phyloP scores from a whole-genome alignment of 306 rosid species.

The Senna tora region DNA sequence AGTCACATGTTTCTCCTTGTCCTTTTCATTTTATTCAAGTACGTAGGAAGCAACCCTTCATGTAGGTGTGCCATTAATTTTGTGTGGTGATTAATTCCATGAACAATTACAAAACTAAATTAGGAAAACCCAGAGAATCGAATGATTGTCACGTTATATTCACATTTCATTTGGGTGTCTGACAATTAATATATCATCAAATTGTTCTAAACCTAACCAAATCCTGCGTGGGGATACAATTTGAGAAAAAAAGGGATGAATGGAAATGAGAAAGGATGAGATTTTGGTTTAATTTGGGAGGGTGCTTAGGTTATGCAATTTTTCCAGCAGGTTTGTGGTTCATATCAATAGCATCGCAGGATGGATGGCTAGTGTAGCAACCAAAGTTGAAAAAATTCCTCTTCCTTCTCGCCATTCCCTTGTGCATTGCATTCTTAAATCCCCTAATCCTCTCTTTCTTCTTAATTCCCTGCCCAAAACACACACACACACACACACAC shows the following conservation, averaged over 20 bases:
- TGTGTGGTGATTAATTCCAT: neutral
- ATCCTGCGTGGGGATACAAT: neutral
- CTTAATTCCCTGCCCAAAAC: conserved; percentile 11
- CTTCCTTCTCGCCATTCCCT: conserved; percentile 4
- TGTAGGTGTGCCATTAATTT: neutral
- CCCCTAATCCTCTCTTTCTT: conserved; percentile 33
- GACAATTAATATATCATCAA: neutral
- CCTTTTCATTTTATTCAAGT: neutral
- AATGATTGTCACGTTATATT: neutral
- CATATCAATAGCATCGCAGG: neutral
- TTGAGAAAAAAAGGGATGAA: neutral
- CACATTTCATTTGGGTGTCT: conserved; percentile 2
- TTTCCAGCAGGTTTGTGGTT: conserved; percentile 6
- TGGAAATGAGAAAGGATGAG: no score
- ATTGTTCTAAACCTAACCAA: neutral
- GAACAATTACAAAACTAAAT: neutral
- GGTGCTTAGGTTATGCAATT: neutral
- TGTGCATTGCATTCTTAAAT: neutral
- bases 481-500: neutral
- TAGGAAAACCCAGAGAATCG: no score
- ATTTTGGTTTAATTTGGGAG: neutral
- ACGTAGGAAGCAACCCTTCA: neutral
- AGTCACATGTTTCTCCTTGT: neutral
- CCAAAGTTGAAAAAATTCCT: conserved; percentile 6
- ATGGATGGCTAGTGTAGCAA: neutral